Evolutionary conservation across 495 filamentous ascomycete genomes (phyloP).

Genomic region (Neurospora sp.): DNA sequence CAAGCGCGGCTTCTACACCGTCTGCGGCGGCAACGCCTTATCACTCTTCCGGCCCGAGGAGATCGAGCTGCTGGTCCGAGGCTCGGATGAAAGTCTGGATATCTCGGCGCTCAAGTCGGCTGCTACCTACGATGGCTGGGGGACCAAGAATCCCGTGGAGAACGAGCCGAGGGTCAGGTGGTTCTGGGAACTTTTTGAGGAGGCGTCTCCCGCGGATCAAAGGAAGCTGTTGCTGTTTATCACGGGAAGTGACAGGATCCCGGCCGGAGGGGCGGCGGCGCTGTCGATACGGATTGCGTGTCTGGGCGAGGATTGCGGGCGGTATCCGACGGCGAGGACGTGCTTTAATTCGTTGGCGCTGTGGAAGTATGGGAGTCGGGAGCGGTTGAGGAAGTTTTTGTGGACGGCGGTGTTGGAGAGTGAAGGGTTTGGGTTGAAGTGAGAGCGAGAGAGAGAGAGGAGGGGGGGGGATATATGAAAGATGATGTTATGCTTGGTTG

Average conservation of each 20-base stretch:
- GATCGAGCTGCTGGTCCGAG: constrained; percentile 81
- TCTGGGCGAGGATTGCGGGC: constrained; percentile 58
- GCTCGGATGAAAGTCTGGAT: constrained; percentile 78
- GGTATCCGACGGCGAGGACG: constrained; percentile 81
- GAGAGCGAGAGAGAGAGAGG: neutral
- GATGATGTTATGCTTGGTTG: neutral
- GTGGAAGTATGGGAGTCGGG: constrained; percentile 56
- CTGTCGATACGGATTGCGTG: constrained; percentile 66
- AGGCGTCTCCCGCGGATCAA: constrained; percentile 55
- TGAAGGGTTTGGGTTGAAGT: constrained; percentile 92
- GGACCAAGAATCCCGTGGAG: constrained; percentile 31
- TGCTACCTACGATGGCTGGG: constrained; percentile 78
- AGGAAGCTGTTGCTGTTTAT: constrained; percentile 76
- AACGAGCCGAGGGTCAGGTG: constrained; percentile 60
- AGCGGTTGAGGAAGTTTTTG: constrained; percentile 59
- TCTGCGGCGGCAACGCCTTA: constrained; percentile 83
- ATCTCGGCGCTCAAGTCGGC: constrained; percentile 66
- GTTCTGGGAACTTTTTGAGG: constrained; percentile 83
- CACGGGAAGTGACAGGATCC: constrained; percentile 88
- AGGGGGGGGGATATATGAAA: neutral
- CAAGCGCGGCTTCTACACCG: constrained; percentile 88
- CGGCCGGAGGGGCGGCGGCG: constrained; percentile 80
- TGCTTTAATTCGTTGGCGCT: constrained; percentile 83
- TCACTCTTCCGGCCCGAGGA: constrained; percentile 90
- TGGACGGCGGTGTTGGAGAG: constrained; percentile 85